Conservation (phyloP, 805 yeast genomes). For the Cyberlindnera euphorbiae region DNA sequence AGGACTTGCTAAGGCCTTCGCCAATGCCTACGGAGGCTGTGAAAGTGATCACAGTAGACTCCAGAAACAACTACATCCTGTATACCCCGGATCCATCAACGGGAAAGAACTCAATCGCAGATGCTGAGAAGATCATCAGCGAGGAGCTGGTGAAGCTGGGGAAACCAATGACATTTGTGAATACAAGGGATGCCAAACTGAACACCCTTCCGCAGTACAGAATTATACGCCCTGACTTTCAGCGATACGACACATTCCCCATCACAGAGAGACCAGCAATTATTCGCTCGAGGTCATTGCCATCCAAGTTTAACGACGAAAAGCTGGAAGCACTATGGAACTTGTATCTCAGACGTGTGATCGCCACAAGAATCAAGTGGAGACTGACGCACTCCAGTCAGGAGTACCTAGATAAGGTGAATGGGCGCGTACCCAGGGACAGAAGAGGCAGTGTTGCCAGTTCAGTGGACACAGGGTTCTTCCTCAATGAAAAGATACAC, state of each 20-base stretch:
- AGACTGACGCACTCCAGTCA: slow-evolving; percentile 22
- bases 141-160: slow-evolving; percentile 20
- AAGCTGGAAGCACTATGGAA: slow-evolving; percentile 28
- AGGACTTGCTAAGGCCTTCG: slow-evolving; percentile 12
- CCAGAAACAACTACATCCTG: slow-evolving; percentile 23
- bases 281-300: slow-evolving; percentile 21
- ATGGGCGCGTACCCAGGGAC: slow-evolving; percentile 1
- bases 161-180: slow-evolving; percentile 8
- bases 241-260: slow-evolving; percentile 16
- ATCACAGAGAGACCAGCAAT: slow-evolving; percentile 7
- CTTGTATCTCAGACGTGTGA: slow-evolving; percentile 28
- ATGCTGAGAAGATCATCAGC: slow-evolving; percentile 22
- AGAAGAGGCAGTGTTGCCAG: slow-evolving; percentile 13
- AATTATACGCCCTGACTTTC: slow-evolving; percentile 12
- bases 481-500: slow-evolving; percentile 12
- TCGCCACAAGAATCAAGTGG: slow-evolving; percentile 30
- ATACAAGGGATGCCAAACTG: neutral
- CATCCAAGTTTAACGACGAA: slow-evolving; percentile 13
- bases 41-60: slow-evolving; percentile 23
- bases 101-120: slow-evolving; percentile 18
- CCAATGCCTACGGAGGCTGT: slow-evolving; percentile 12
- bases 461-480: slow-evolving; percentile 23
- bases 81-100: slow-evolving; percentile 23
- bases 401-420: slow-evolving; percentile 5
- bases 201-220: slow-evolving; percentile 10